Evolutionary conservation across 192 early-diverging fungal species (phyloP).

Genomic region (Coemansia sp.): DNA sequence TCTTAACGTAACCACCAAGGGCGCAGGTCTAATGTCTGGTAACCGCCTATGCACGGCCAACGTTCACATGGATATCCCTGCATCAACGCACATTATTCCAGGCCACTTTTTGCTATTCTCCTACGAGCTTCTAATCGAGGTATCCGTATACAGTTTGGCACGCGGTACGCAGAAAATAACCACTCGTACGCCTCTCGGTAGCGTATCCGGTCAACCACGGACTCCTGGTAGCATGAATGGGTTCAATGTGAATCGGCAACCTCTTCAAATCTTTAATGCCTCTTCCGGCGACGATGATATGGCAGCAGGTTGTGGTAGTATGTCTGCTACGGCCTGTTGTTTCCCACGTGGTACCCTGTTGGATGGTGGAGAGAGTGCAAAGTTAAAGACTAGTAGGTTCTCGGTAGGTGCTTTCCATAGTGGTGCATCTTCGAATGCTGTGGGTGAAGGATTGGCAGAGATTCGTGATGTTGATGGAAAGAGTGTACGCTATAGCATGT

Average conservation of each 20-base stretch:
- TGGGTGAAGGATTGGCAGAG: neutral
- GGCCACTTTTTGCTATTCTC: slow-evolving; percentile 46
- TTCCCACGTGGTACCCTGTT: slow-evolving; percentile 20
- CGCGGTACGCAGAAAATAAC: slow-evolving; percentile 28
- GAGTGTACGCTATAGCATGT: slow-evolving; percentile 11
- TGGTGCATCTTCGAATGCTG: neutral
- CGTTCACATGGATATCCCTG: slow-evolving; percentile 37
- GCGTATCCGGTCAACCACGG: slow-evolving; percentile 2
- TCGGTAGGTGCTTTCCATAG: slow-evolving; percentile 34
- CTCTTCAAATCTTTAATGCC: too few species aligned
- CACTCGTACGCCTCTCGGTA: slow-evolving; percentile 36
- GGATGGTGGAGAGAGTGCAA: slow-evolving; percentile 18
- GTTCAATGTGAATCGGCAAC: too few species aligned
- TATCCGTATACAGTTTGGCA: slow-evolving; percentile 32
- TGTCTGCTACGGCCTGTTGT: slow-evolving; percentile 28
- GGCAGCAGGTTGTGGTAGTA: slow-evolving; percentile 2
- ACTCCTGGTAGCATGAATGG: slow-evolving; percentile 14
- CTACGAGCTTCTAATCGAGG: slow-evolving; percentile 42
- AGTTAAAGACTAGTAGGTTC: slow-evolving; percentile 17
- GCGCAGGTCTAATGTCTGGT: slow-evolving; percentile 14
- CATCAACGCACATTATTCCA: slow-evolving; percentile 21
- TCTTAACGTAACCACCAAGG: slow-evolving; percentile 11
- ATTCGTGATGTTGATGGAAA: neutral
- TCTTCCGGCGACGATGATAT: too few species aligned
- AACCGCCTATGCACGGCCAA: slow-evolving; percentile 41